Evolutionary conservation across 306 rosid species (phyloP).

Genomic region (Quercus bicolor): DNA sequence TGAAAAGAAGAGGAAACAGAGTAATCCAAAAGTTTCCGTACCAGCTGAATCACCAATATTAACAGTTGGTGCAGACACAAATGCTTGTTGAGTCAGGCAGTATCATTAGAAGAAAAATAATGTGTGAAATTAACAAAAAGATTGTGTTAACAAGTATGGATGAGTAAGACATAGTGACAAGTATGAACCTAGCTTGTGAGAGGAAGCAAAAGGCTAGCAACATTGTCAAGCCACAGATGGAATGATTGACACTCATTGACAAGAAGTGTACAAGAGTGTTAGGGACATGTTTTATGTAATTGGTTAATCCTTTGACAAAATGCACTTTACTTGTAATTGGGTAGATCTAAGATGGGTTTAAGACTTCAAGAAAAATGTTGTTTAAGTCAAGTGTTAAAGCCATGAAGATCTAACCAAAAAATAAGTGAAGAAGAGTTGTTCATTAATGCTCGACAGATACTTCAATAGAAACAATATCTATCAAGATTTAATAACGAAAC

Average conservation of each 20-base stretch:
- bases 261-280: too few species aligned
- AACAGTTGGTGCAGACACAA: constrained; percentile 11
- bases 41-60: constrained; percentile 20
- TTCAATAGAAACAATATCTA: too few species aligned
- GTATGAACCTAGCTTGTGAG: neutral
- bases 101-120: neutral
- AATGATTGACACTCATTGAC: neutral
- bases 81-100: neutral
- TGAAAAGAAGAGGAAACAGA: constrained; percentile 38
- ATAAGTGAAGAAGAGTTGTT: too few species aligned
- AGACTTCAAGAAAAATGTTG: too few species aligned
- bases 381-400: too few species aligned
- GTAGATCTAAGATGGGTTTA: too few species aligned
- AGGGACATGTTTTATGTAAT: too few species aligned
- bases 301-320: too few species aligned
- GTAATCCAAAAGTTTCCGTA: constrained; percentile 18
- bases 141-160: neutral
- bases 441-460: too few species aligned
- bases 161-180: neutral
- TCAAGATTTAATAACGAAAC: too few species aligned
- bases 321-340: too few species aligned
- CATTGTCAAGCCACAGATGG: neutral
- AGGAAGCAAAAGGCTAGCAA: neutral
- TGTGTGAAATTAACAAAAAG: neutral
- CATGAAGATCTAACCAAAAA: too few species aligned